Percentiles rank a stretch among this genome's conserved stretches.
These are phyloP conservation scores for Diophrys appendiculata DNA, from an alignment of 73 alveolate genomes.

Conservation along the genomic window DNA sequence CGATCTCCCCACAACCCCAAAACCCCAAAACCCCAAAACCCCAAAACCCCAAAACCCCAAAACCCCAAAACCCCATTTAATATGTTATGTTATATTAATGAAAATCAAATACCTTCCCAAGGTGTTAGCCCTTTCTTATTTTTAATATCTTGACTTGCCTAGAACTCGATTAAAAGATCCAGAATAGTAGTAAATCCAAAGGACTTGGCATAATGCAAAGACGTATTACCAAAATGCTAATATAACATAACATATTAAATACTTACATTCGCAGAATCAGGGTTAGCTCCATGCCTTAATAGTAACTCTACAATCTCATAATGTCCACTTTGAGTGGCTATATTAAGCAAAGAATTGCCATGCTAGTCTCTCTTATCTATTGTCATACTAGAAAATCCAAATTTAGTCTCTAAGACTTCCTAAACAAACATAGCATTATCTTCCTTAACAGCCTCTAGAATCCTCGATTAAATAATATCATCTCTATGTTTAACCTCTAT, in stretches of 20 bases:
- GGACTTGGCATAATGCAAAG: slow-evolving; percentile 3
- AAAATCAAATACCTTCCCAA: slow-evolving; percentile 7
- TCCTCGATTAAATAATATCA: too few relatives aligned
- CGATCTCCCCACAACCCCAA: too few relatives aligned
- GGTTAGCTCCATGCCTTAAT: neutral
- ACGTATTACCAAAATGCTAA: neutral
- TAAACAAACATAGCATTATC: neutral
- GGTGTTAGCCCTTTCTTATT: slow-evolving; percentile 1
- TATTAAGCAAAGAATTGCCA: neutral
- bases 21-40: too few relatives aligned
- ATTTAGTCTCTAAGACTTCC: neutral
- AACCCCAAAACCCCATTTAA: too few relatives aligned
- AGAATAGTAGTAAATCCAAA: neutral
- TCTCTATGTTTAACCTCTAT: too few relatives aligned
- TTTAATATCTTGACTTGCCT: neutral
- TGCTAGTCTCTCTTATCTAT: neutral
- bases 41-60: too few relatives aligned
- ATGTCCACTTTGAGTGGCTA: neutral
- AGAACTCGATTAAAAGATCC: neutral
- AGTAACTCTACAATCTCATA: neutral
- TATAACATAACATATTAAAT: neutral
- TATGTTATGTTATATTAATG: neutral
- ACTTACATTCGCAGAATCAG: neutral
- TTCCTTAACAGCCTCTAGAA: too few relatives aligned
- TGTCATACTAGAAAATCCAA: neutral